A percentile compares a stretch with the other conserved stretches of the same genome.
These are phyloP conservation scores for Cordyceps cicadae DNA, from an alignment of 2,329 filamentous ascomycete genomes.

Conservation along the genomic window DNA sequence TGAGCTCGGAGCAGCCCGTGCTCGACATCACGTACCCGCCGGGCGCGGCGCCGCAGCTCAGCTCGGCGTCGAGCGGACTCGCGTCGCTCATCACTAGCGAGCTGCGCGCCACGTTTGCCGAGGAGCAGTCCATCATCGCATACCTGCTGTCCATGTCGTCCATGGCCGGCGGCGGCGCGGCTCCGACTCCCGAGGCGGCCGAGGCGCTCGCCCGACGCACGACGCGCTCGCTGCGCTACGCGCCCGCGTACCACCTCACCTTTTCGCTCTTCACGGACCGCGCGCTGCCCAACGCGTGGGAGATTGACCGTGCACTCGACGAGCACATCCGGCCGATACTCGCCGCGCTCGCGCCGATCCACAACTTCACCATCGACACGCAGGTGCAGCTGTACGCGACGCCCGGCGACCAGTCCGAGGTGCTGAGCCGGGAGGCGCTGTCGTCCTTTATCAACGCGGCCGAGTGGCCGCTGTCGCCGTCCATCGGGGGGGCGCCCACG, in stretches of 20 bases:
- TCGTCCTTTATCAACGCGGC: slow-evolving; percentile 95
- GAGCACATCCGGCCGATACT: slow-evolving; percentile 78
- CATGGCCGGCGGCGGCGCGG: slow-evolving; percentile 36
- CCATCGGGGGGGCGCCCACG: slow-evolving; percentile 85
- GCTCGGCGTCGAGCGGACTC: slow-evolving; percentile 65
- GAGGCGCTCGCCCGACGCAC: slow-evolving; percentile 60
- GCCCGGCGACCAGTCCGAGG: slow-evolving; percentile 52
- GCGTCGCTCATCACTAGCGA: slow-evolving; percentile 72
- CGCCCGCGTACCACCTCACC: slow-evolving; percentile 87
- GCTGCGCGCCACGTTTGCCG: slow-evolving; percentile 68
- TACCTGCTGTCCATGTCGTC: slow-evolving; percentile 58
- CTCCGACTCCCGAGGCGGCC: slow-evolving; percentile 41
- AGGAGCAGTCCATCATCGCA: slow-evolving; percentile 82
- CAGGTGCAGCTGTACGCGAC: slow-evolving; percentile 92
- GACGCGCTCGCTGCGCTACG: slow-evolving; percentile 80
- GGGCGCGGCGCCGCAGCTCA: slow-evolving; percentile 57
- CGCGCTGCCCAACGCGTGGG: slow-evolving; percentile 75
- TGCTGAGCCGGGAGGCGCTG: slow-evolving; percentile 75
- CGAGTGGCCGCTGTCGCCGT: slow-evolving; percentile 93
- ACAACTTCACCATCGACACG: slow-evolving; percentile 92
- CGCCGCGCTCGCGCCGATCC: slow-evolving; percentile 69
- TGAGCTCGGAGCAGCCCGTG: slow-evolving; percentile 61
- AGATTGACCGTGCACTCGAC: slow-evolving; percentile 72
- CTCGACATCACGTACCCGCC: slow-evolving; percentile 72
- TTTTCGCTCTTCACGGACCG: slow-evolving; percentile 89